Conservation (phyloP, 2,329 filamentous ascomycete genomes). For the Parastagonospora avenae region DNA sequence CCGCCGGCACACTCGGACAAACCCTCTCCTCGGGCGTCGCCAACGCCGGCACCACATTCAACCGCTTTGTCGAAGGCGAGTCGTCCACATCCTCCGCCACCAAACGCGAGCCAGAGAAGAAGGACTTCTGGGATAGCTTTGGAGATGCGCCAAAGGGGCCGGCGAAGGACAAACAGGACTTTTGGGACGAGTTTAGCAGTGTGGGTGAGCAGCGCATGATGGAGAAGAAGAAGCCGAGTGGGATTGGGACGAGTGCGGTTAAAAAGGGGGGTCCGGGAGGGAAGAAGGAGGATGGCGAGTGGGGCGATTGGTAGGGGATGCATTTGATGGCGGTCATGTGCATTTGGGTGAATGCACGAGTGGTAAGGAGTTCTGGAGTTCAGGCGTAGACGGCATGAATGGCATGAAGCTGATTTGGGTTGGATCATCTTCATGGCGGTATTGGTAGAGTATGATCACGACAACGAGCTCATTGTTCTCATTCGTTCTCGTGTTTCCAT, state of each 20-base stretch:
- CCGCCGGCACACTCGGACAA: slow-evolving; percentile 60
- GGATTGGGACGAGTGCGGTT: slow-evolving; percentile 69
- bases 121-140: slow-evolving; percentile 66
- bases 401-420: no score
- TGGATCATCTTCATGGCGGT: no score
- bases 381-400: no score
- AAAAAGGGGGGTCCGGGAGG: slow-evolving; percentile 53
- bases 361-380: no score
- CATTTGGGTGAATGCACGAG: no score
- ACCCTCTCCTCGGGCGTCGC: slow-evolving; percentile 70
- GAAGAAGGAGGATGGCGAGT: slow-evolving; percentile 59
- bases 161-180: slow-evolving; percentile 57
- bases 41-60: slow-evolving; percentile 79
- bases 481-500: no score
- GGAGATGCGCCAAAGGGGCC: slow-evolving; percentile 65
- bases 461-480: no score
- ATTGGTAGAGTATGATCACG: no score
- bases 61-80: slow-evolving; percentile 83
- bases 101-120: slow-evolving; percentile 64
- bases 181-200: slow-evolving; percentile 56
- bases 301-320: slow-evolving; percentile 57
- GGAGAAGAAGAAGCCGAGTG: slow-evolving; percentile 49
- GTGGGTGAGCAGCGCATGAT: slow-evolving; percentile 31
- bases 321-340: neutral
- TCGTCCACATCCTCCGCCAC: slow-evolving; percentile 5